Percentiles rank a stretch among this genome's conserved stretches.
Conservation (phyloP, 495 filamentous ascomycete species). For the Clohesyomyces aquaticus region DNA sequence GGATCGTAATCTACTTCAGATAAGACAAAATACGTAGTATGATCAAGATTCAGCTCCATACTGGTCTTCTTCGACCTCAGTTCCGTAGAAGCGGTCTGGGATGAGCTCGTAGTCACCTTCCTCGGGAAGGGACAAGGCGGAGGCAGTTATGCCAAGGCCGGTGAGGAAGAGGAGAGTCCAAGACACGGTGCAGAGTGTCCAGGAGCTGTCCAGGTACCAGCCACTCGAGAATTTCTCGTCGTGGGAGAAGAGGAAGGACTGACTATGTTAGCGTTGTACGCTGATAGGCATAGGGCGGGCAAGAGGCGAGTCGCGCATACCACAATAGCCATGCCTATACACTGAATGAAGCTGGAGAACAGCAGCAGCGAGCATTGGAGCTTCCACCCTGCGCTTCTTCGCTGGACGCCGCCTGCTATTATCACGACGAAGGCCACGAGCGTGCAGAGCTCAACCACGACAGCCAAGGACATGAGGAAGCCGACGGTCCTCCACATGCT, state of each 20-base stretch:
- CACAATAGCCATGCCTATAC: conserved; percentile 73
- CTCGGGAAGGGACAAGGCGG: conserved; percentile 68
- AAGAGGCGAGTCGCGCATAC: conserved; percentile 56
- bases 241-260: conserved; percentile 83
- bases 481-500: conserved; percentile 87
- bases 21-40: background rate
- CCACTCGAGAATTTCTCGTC: conserved; percentile 85
- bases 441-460: conserved; percentile 74
- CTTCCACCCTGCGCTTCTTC: conserved; percentile 78
- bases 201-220: conserved; percentile 79
- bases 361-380: conserved; percentile 66
- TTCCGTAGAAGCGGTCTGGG: conserved; percentile 43
- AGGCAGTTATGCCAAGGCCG: conserved; percentile 62
- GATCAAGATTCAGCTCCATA: conserved; percentile 11
- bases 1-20: conserved; percentile 3
- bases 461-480: conserved; percentile 81
- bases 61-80: conserved; percentile 24
- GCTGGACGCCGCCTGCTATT: conserved; percentile 73
- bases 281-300: background rate
- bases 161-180: conserved; percentile 68
- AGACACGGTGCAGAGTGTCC: conserved; percentile 74
- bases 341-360: conserved; percentile 64
- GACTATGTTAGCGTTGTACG: conserved; percentile 9
- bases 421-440: conserved; percentile 76
- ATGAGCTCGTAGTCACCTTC: conserved; percentile 88